These are phyloP conservation scores for Amanita pseudoporphyria DNA, from an alignment of 768 basidiomycete genomes.

Conservation along the genomic window DNA sequence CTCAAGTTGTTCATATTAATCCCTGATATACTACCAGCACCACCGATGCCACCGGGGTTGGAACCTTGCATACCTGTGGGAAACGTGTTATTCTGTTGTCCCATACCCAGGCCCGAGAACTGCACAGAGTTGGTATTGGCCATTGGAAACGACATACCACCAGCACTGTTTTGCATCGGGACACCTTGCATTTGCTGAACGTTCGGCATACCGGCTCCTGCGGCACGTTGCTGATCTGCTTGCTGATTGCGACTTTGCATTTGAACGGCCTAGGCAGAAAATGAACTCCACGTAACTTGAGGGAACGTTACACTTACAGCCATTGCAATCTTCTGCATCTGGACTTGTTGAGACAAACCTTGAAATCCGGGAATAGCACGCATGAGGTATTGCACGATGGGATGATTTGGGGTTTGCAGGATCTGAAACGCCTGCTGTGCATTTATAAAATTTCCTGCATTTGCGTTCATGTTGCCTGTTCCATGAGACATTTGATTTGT, in stretches of 20 bases:
- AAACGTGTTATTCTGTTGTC: conserved; percentile 7
- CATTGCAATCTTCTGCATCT: conserved; percentile 49
- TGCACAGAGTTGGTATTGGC: conserved; percentile 10
- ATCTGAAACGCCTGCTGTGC: conserved; percentile 35
- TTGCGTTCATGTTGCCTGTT: conserved; percentile 6
- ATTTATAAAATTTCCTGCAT: conserved; percentile 8
- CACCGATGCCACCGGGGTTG: conserved; percentile 12
- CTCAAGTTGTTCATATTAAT: conserved; percentile 24
- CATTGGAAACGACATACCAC: conserved; percentile 12
- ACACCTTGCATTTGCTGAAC: conserved; percentile 10
- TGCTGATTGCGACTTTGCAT: conserved; percentile 13
- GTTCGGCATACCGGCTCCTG: conserved; percentile 1
- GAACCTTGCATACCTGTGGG: conserved; percentile 16
- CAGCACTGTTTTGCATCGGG: conserved; percentile 12
- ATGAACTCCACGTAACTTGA: background rate
- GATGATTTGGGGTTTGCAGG: conserved; percentile 47
- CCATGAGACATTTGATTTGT: conserved; percentile 1
- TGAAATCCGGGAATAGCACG: conserved; percentile 44
- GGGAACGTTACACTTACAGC: conserved; percentile 3
- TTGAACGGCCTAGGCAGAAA: conserved; percentile 3
- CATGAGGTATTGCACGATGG: conserved; percentile 47
- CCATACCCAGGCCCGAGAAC: conserved; percentile 10
- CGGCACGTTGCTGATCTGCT: conserved; percentile 16
- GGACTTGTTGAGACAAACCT: conserved; percentile 37
- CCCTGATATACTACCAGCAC: conserved; percentile 22